phyloP scores from a whole-genome alignment of 139 green algal genomes.

The Chlamydomonas sp. region DNA sequence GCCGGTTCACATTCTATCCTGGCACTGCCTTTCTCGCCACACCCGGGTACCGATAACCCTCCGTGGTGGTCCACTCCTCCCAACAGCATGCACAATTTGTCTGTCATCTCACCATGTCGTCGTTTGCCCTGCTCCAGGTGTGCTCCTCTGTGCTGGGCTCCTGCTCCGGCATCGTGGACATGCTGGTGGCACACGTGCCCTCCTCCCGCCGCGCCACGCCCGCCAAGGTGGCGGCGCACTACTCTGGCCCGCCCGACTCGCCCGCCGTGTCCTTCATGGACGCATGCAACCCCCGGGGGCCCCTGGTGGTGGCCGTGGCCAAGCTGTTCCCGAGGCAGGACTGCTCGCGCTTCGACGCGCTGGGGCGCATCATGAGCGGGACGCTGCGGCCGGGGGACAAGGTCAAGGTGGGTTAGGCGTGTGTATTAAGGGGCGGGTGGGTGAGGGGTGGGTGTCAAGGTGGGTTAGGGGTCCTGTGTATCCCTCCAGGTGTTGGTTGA shows the following conservation, averaged over 20 bases:
- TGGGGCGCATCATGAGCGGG: constrained; percentile 92
- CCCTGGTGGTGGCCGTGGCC: constrained; percentile 89
- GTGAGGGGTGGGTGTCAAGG: neutral
- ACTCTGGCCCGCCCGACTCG: constrained; percentile 81
- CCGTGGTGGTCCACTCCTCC: neutral
- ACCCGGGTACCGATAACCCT: too few relatives aligned
- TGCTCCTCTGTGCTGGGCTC: constrained; percentile 76
- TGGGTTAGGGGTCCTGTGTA: neutral
- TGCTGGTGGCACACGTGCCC: constrained; percentile 89
- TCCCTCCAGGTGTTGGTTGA: neutral
- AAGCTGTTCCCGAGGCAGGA: constrained; percentile 95
- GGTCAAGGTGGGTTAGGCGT: constrained; percentile 51
- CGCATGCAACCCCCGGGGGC: constrained; percentile 84
- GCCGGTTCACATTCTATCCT: too few relatives aligned
- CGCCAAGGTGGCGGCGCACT: constrained; percentile 81
- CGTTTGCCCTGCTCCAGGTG: constrained; percentile 29
- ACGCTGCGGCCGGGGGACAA: constrained; percentile 87
- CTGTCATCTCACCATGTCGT: neutral
- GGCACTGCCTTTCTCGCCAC: too few relatives aligned
- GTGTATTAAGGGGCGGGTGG: neutral
- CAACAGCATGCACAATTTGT: neutral
- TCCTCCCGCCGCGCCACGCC: constrained; percentile 73
- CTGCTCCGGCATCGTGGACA: constrained; percentile 89
- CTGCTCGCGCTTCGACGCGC: constrained; percentile 90
- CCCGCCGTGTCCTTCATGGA: constrained; percentile 77